Evolutionary conservation across 2,329 filamentous ascomycete genomes (phyloP).

Genomic region (Clarireedia monteithiana): DNA sequence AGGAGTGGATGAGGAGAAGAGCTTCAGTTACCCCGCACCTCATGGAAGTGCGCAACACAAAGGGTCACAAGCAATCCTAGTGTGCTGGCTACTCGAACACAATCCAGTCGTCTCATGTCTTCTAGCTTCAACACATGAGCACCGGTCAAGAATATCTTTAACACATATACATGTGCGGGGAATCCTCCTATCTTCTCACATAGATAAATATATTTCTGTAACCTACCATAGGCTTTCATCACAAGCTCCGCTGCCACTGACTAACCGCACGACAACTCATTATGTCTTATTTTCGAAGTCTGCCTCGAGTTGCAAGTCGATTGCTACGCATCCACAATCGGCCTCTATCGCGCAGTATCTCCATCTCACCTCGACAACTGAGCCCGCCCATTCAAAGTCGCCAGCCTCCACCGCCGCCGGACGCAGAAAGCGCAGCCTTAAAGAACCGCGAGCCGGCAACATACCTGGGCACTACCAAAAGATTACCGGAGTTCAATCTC

Average conservation of each 20-base stretch:
- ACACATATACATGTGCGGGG: too few species aligned
- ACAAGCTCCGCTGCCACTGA: too few species aligned
- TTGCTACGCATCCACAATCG: background rate
- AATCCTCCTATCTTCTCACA: too few species aligned
- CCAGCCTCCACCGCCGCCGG: slow-evolving; percentile 12
- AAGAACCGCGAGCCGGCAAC: slow-evolving; percentile 10
- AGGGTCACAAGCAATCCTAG: background rate
- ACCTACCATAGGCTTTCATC: too few species aligned
- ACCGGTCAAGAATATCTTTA: too few species aligned
- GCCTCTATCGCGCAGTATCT: slow-evolving; percentile 7
- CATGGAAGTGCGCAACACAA: background rate
- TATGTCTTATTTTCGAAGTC: background rate
- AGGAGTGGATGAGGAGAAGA: too few species aligned
- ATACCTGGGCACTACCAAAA: slow-evolving; percentile 21
- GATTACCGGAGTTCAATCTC: slow-evolving; percentile 54
- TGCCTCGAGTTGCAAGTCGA: slow-evolving; percentile 1
- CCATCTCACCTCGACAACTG: background rate
- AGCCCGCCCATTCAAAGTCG: slow-evolving; percentile 1
- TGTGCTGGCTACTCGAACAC: background rate
- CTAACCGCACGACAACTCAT: background rate
- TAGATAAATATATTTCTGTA: too few species aligned
- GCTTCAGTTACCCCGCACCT: background rate
- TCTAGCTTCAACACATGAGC: too few species aligned
- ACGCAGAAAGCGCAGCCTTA: slow-evolving; percentile 11
- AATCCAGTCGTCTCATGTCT: background rate